Evolutionary conservation across 768 basidiomycete species (phyloP), one percentile per base, ranked within the genome.

Genomic region (Suillus paluster): DNA sequence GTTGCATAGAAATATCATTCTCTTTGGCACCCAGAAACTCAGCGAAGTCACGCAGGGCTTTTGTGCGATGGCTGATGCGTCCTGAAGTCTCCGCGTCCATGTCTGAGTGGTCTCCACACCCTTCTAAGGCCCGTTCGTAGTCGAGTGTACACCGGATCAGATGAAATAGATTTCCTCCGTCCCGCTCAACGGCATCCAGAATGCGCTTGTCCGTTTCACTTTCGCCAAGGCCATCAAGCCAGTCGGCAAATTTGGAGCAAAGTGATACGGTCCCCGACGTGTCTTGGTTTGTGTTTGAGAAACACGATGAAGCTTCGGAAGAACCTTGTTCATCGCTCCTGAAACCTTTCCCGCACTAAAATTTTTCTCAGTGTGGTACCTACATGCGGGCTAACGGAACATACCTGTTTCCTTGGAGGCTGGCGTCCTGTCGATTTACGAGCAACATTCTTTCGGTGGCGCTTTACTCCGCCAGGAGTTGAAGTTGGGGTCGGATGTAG

Each of bases 151-250:
- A 62, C 8, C 25, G 62, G 12, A 68, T 73, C 27, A 72, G 15
- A 27, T 57, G 50, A 27, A 74, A 61, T 21, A 72, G 55, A 10
- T 36, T 38, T 1, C 36, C 25, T 0, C 66, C 70, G 11, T 72
- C 71, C 0, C 71, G 70, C 42, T 72, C 70, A 57, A 74, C n/a
- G 10, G 72, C 68, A 5, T 44, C 33, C 6, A 54, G 7, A 2
- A 72, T 38, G 41, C 42, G 21, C 8, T 11, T 25, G 10, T 54
- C 53, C 34, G 21, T 36, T 17, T 54, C 53, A 23, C 34, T 36
- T 36, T 54, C 36, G 9, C 53, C 14, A 15, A 54, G 53, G 36
- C 36, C 21, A 9, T 38, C 53, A 2, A 54, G 53, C 34, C 53
- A 54, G 15, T 54, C 34, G 25, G 53, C 53, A 25, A 54, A 54